Evolutionary conservation across 768 basidiomycete genomes (phyloP), one percentile per base, ranked within the genome.

Genomic region (Kwoniella shandongensis): DNA sequence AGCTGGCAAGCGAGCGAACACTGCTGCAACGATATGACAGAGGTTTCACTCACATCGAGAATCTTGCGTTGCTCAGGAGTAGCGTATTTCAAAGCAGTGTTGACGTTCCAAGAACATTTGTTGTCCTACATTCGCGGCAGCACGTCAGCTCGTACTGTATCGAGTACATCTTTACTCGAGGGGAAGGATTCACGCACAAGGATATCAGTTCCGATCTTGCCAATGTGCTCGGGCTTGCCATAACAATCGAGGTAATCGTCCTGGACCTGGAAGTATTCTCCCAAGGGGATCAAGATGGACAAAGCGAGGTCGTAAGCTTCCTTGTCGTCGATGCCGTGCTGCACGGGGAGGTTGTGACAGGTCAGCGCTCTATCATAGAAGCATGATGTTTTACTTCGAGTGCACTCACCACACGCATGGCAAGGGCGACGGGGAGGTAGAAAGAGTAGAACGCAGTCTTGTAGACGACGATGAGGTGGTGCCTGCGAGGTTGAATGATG

Each of bases 381-480:
- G 29, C 6, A n/a, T n/a, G n/a, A n/a, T n/a, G n/a, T n/a, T n/a
- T n/a, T n/a, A n/a, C n/a, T n/a, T n/a, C 1, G 15, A n/a, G 32
- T 6, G 17, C n/a, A 32, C 73, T 51, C 20, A 73, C 76, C 76
- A 92, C 80, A 76, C 86, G 83, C 85, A 98, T 86, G 11, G 91
- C 91, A 62, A 92, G 86, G 13, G 94, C 96, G 62, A 98, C 91
- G 44, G 96, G 91, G 63, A 99, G 89, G 80, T 97, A 96, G 83
- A 98, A 98, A 27, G 91, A 96, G 79, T 98, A 99, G 79, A 83
- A 94, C 0, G 94, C 89, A 26, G 94, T 97, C 79, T 99, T 99
- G 85, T 92, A 97, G 61, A 90, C 82, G 51, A 97, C 94, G 75
- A 98, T 97, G 54, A 89, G 83, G 59, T 84, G 83, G 74, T 97